A percentile compares a stretch with the other conserved stretches of the same genome.
These are phyloP conservation scores for Saccharata proteae DNA, from an alignment of 2,329 filamentous ascomycete species.

Conservation along the genomic window DNA sequence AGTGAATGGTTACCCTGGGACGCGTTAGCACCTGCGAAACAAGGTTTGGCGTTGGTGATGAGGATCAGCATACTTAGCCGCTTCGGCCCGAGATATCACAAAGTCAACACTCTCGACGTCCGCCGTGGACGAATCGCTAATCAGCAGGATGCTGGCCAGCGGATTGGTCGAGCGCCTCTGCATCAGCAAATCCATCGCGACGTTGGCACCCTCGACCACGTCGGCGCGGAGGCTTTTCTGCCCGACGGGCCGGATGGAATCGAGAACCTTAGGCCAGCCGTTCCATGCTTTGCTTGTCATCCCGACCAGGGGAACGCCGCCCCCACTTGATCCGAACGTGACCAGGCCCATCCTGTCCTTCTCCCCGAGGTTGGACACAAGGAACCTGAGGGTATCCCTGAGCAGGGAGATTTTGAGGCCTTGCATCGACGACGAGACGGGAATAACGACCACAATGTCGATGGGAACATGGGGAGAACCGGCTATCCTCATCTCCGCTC, in stretches of 20 bases:
- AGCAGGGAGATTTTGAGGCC: slow-evolving; percentile 96
- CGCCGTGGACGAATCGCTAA: slow-evolving; percentile 92
- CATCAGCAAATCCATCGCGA: slow-evolving; percentile 98
- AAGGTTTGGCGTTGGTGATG: slow-evolving; percentile 1
- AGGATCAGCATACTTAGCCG: slow-evolving; percentile 63
- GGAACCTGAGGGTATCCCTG: slow-evolving; percentile 80
- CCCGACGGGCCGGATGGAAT: slow-evolving; percentile 81
- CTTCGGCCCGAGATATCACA: slow-evolving; percentile 90
- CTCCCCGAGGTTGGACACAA: slow-evolving; percentile 80
- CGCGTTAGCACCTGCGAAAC: slow-evolving; percentile 2
- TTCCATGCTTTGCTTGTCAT: slow-evolving; percentile 95
- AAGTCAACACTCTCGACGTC: slow-evolving; percentile 95
- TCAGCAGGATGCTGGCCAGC: slow-evolving; percentile 87
- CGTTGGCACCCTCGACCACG: slow-evolving; percentile 93
- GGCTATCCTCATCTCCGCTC: slow-evolving; percentile 32
- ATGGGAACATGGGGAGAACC: slow-evolving; percentile 72
- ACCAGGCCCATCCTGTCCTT: slow-evolving; percentile 94
- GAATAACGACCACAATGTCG: slow-evolving; percentile 92
- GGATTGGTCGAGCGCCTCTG: slow-evolving; percentile 93
- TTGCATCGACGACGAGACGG: slow-evolving; percentile 97
- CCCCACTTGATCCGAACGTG: slow-evolving; percentile 88
- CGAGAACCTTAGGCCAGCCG: slow-evolving; percentile 78
- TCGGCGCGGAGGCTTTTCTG: slow-evolving; percentile 95
- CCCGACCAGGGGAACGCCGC: slow-evolving; percentile 88
- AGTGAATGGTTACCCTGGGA: slow-evolving; percentile 80